Conservation (phyloP, 1,284 basidiomycete species). For the Tausonia pullulans region DNA sequence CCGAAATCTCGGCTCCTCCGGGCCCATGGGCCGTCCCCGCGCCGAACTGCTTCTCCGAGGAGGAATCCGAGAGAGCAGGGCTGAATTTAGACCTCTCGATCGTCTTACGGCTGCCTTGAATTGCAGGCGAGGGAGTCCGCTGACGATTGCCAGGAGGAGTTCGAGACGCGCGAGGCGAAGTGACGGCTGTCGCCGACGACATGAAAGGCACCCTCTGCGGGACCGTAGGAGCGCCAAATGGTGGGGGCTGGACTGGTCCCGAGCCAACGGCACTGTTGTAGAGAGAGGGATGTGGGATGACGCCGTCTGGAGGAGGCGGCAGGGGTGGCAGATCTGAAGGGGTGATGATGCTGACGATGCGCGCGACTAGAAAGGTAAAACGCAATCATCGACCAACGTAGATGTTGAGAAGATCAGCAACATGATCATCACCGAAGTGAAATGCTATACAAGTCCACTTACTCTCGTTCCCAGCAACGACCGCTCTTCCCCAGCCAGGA, state of each 20-base stretch:
- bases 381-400: too few species aligned
- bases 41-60: background rate
- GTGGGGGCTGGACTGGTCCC: background rate
- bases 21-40: background rate
- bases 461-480: constrained; percentile 11
- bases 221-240: background rate
- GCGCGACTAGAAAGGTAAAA: background rate
- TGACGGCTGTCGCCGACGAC: too few species aligned
- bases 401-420: background rate
- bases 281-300: background rate
- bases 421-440: background rate
- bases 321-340: constrained; percentile 1
- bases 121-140: too few species aligned
- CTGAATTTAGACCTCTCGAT: background rate
- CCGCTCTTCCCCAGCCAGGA: background rate
- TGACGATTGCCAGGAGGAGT: too few species aligned
- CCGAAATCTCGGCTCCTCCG: constrained; percentile 1
- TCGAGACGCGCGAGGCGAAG: too few species aligned
- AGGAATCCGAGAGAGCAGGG: background rate
- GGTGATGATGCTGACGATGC: constrained; percentile 1
- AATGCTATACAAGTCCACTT: background rate
- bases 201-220: background rate
- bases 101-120: too few species aligned
- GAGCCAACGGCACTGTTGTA: background rate
- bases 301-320: background rate